These are phyloP conservation scores for Diplodia scrobiculata DNA, from an alignment of 2,329 filamentous ascomycete species.

Conservation along the genomic window DNA sequence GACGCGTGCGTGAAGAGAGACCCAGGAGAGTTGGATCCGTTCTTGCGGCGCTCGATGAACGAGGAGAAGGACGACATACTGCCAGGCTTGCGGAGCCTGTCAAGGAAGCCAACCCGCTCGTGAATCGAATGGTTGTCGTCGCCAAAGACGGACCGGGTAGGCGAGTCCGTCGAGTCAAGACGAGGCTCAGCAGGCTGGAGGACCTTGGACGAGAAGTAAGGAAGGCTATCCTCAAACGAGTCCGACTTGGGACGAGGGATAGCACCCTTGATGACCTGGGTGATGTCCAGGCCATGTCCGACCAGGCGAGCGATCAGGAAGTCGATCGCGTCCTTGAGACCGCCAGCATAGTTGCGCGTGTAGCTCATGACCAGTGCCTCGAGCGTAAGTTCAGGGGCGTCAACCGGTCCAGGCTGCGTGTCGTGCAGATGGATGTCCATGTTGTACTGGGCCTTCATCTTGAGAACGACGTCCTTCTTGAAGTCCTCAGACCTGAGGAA, in stretches of 20 bases:
- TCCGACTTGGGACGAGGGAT: slow-evolving; percentile 98
- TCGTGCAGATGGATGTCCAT: slow-evolving; percentile 77
- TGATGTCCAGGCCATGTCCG: slow-evolving; percentile 83
- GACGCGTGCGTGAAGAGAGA: slow-evolving; percentile 86
- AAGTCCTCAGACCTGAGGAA: slow-evolving; percentile 84
- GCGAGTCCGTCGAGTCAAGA: slow-evolving; percentile 76
- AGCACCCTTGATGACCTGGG: slow-evolving; percentile 79
- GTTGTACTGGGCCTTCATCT: slow-evolving; percentile 88
- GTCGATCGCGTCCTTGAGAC: slow-evolving; percentile 92
- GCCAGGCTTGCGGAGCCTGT: slow-evolving; percentile 89
- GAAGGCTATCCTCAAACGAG: slow-evolving; percentile 94
- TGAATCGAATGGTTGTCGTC: slow-evolving; percentile 70
- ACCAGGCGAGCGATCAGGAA: slow-evolving; percentile 86
- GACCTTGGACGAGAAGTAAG: slow-evolving; percentile 95
- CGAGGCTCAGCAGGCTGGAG: slow-evolving; percentile 86
- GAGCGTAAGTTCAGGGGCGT: slow-evolving; percentile 48
- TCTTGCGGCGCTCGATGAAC: slow-evolving; percentile 95
- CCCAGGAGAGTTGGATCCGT: slow-evolving; percentile 73
- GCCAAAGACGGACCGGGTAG: slow-evolving; percentile 79
- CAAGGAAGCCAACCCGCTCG: slow-evolving; percentile 77
- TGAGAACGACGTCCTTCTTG: slow-evolving; percentile 73
- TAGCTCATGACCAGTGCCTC: slow-evolving; percentile 62
- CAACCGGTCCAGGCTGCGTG: slow-evolving; percentile 46
- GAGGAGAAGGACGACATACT: slow-evolving; percentile 93
- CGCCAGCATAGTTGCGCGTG: slow-evolving; percentile 95